Evolutionary conservation across 2,329 filamentous ascomycete genomes (phyloP), one percentile per base, ranked within the genome.

Genomic region (Parastagonospora avenae): DNA sequence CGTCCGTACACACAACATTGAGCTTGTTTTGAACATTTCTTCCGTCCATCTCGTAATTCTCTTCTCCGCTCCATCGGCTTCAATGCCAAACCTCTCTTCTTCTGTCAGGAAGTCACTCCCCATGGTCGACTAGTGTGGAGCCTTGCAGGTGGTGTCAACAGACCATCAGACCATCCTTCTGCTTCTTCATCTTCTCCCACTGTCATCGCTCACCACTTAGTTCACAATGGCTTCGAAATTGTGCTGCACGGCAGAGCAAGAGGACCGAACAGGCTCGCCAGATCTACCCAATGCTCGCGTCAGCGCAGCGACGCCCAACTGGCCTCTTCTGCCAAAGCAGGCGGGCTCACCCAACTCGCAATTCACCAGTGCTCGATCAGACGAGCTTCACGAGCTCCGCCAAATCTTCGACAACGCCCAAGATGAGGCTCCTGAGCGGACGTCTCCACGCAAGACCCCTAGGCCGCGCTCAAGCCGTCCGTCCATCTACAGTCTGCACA

Each of bases 181-280:
- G n/a, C n/a, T n/a, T n/a, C n/a, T n/a, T n/a, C n/a, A n/a, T n/a
- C n/a, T n/a, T n/a, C n/a, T n/a, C n/a, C n/a, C n/a, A 29, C 5
- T 16, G 11, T 37, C 10, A 19, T 45, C 31, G 30, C 19, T 15
- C 42, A n/a, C 42, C 8, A 28, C 30, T 31, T 29, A 12, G 16
- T 12, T 35, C 27, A 53, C 12, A 32, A 72, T 72, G 70, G 63
- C 69, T 4, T 61, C 67, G 30, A 70, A 63, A 42, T 54, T 72
- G 12, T 73, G 71, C 49, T 74, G 71, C 49, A 69, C 61, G 4
- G 54, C 62, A 9, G 69, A 68, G 47, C 60, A 74, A 35, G 62
- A 66, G 14, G 54, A 49, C 15, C 50, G 65, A 10, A 42, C 64
- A 16, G 56, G 55, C 45, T 70, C 69, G 11, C 71, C 71, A 40